phyloP scores from a whole-genome alignment of 2,329 filamentous ascomycete genomes.

The Diplodia mutila region DNA sequence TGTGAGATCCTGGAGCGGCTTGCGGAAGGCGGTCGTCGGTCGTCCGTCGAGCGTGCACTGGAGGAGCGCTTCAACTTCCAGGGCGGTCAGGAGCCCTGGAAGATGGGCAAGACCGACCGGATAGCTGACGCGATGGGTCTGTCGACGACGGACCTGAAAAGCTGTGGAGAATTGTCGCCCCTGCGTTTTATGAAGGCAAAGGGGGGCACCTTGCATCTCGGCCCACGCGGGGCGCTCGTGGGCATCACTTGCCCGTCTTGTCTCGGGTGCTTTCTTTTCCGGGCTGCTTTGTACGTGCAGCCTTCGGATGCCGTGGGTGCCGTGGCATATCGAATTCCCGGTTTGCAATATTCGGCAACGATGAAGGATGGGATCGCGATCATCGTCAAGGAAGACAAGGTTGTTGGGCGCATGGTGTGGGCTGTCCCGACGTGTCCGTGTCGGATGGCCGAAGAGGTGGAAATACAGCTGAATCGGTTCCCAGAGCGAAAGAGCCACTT shows the following conservation, averaged over 20 bases:
- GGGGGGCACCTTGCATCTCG: neutral
- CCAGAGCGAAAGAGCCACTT: neutral
- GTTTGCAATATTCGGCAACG: neutral
- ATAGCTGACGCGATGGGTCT: neutral
- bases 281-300: neutral
- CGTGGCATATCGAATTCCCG: constrained; percentile 5
- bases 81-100: neutral
- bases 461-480: neutral
- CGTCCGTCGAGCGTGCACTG: neutral
- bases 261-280: neutral
- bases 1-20: neutral
- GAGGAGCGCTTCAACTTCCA: constrained; percentile 30
- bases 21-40: too few species aligned
- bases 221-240: neutral
- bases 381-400: neutral
- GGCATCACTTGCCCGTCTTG: neutral
- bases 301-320: neutral
- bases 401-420: constrained; percentile 8
- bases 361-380: neutral
- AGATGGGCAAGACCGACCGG: neutral
- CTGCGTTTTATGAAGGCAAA: neutral
- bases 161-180: neutral
- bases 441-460: neutral
- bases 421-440: neutral
- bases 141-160: neutral